A percentile compares a stretch with the other conserved stretches of the same genome.
These are phyloP conservation scores for Caryopteris hybrid DNA, from an alignment of 305 asterid genomes.

Conservation along the genomic window DNA sequence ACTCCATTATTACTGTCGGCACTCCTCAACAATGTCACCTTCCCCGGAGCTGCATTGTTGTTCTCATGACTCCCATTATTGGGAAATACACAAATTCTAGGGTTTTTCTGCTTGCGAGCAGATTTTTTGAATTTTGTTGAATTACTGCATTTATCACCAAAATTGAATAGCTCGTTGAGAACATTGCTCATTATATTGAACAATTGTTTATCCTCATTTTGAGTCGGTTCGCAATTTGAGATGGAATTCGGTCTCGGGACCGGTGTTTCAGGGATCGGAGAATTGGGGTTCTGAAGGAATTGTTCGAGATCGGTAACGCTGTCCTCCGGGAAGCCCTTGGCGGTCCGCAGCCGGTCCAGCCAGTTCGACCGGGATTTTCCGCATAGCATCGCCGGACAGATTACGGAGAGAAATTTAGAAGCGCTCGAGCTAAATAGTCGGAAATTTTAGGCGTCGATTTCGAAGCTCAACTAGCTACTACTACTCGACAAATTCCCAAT, in stretches of 20 bases:
- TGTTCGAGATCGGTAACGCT: conserved; percentile 49
- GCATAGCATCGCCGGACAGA: conserved; percentile 41
- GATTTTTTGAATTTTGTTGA: conserved; percentile 31
- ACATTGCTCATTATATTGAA: conserved; percentile 41
- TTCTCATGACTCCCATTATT: conserved; percentile 13
- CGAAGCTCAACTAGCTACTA: too few species aligned
- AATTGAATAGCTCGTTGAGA: conserved; percentile 69
- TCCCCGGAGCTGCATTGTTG: conserved; percentile 24
- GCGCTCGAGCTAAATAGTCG: not conserved
- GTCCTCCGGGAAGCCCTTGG: conserved; percentile 63
- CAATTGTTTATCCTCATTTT: conserved; percentile 25
- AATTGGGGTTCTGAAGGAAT: conserved; percentile 37
- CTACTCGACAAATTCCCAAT: too few species aligned
- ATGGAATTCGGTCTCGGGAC: conserved; percentile 15
- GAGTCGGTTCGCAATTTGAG: conserved; percentile 16
- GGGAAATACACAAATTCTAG: conserved; percentile 45
- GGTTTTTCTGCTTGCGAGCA: conserved; percentile 70
- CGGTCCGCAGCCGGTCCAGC: conserved; percentile 74
- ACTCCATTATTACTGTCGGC: conserved; percentile 39
- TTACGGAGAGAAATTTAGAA: not conserved
- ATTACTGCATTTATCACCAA: conserved; percentile 42
- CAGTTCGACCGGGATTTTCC: conserved; percentile 61
- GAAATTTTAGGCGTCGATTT: not conserved
- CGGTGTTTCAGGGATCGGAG: conserved; percentile 7
- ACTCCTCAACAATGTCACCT: conserved; percentile 27